Percentiles rank a stretch among this genome's conserved stretches.
phyloP scores from a whole-genome alignment of 371 early-diverging fungal species.

The Capniomyces stellatus region DNA sequence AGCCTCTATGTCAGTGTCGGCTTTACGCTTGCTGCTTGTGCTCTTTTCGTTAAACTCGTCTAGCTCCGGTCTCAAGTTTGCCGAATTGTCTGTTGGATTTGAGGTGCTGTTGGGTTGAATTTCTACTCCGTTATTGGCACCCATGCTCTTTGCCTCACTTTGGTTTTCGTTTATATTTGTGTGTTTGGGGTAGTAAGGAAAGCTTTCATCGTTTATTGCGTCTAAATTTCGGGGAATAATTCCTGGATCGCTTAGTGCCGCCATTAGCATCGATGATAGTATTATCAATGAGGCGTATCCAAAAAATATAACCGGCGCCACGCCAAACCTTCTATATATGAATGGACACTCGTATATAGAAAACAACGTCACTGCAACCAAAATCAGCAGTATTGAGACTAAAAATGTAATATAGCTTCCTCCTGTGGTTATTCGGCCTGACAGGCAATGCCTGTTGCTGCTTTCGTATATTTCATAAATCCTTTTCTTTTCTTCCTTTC shows the following conservation, averaged over 20 bases:
- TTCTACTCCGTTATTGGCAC: background rate
- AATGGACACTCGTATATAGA: conserved; percentile 50
- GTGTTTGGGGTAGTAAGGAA: background rate
- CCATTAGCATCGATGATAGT: conserved; percentile 52
- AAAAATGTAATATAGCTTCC: conserved; percentile 40
- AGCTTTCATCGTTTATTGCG: conserved; percentile 16
- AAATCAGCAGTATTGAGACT: conserved; percentile 37
- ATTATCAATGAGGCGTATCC: conserved; percentile 48
- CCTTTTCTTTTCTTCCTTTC: conserved; percentile 8
- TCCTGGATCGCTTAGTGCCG: conserved; percentile 84
- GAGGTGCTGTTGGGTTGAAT: background rate
- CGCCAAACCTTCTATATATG: conserved; percentile 37
- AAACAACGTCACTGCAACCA: conserved; percentile 41
- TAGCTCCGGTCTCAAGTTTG: background rate
- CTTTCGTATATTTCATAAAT: conserved; percentile 22
- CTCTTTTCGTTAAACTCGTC: background rate
- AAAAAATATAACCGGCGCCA: conserved; percentile 48
- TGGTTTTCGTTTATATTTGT: background rate
- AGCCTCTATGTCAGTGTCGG: background rate
- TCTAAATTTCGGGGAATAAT: conserved; percentile 60
- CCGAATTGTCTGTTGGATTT: background rate
- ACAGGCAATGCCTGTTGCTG: conserved; percentile 27
- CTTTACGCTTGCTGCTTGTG: background rate
- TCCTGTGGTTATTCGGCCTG: conserved; percentile 49
- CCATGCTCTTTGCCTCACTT: background rate